Evolutionary conservation across 2,329 filamentous ascomycete species (phyloP).

Genomic region (Ophiosphaerella narmari): DNA sequence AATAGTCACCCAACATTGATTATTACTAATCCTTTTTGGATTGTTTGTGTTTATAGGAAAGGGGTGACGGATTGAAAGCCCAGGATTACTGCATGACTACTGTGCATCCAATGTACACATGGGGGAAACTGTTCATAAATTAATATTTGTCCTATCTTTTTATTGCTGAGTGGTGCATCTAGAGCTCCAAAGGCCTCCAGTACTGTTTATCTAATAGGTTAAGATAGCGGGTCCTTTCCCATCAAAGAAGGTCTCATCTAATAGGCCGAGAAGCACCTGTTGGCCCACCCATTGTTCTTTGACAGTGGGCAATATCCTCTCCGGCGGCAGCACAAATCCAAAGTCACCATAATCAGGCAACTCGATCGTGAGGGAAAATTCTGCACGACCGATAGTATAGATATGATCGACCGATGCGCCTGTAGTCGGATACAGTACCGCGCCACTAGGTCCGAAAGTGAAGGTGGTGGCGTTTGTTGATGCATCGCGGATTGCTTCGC

Average conservation of each 20-base stretch:
- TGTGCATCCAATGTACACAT: no score
- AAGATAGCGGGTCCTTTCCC: conserved; percentile 23
- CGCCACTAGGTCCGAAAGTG: conserved; percentile 57
- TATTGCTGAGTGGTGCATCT: no score
- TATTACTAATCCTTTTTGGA: no score
- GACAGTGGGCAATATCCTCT: conserved; percentile 52
- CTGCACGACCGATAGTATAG: conserved; percentile 46
- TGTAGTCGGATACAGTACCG: conserved; percentile 63
- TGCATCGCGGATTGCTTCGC: conserved; percentile 56
- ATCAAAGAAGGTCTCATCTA: conserved; percentile 38
- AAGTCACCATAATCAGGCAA: conserved; percentile 53
- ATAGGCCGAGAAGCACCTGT: conserved; percentile 24
- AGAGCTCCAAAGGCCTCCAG: no score
- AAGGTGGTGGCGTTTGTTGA: conserved; percentile 36
- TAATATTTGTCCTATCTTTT: no score
- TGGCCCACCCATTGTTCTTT: conserved; percentile 53
- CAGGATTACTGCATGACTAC: no score
- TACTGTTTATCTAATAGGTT: background rate
- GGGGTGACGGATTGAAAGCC: no score
- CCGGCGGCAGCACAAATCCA: conserved; percentile 56
- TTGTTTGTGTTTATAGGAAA: no score
- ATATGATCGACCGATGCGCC: conserved; percentile 51
- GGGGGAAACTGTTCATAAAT: no score
- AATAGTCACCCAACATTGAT: no score
- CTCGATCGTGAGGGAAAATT: conserved; percentile 54